A percentile compares a stretch with the other conserved stretches of the same genome.
These are phyloP conservation scores for Monosporascus sp. DNA, from an alignment of 2,329 filamentous ascomycete species.

Conservation along the genomic window DNA sequence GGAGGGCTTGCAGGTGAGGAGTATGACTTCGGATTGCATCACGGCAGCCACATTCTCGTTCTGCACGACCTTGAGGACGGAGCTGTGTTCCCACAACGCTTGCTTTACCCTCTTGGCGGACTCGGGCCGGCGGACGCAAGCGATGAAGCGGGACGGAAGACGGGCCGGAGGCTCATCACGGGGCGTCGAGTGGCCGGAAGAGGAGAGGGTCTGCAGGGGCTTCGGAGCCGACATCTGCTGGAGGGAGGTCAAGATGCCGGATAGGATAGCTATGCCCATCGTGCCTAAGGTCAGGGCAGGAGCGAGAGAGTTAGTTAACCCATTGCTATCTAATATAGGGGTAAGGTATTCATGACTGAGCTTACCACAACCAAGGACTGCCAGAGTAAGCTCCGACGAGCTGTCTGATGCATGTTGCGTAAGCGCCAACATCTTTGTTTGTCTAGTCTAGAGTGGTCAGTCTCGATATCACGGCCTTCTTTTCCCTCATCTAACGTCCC, in stretches of 20 bases:
- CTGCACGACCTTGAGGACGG: conserved; percentile 59
- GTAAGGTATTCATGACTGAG: neutral
- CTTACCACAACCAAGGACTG: conserved; percentile 77
- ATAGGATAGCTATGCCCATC: conserved; percentile 80
- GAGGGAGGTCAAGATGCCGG: conserved; percentile 70
- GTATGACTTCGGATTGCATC: conserved; percentile 63
- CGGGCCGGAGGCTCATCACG: conserved; percentile 45
- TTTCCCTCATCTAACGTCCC: neutral
- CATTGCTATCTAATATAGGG: neutral
- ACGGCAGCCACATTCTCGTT: conserved; percentile 68
- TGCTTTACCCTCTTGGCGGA: conserved; percentile 64
- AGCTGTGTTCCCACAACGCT: conserved; percentile 58
- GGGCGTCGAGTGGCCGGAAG: conserved; percentile 39
- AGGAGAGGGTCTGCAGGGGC: conserved; percentile 36
- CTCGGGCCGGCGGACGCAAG: conserved; percentile 68
- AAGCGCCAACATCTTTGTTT: conserved; percentile 24
- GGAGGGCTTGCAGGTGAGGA: conserved; percentile 78
- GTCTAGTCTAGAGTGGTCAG: neutral
- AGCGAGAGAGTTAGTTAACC: conserved; percentile 1
- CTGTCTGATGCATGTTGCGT: conserved; percentile 29
- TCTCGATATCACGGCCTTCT: neutral
- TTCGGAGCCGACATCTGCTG: conserved; percentile 43
- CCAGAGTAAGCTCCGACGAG: conserved; percentile 59
- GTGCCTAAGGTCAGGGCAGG: conserved; percentile 49
- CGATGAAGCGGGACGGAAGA: conserved; percentile 72